Conservation (phyloP, 179 eudicot species). For the Carnegiea gigantea region DNA sequence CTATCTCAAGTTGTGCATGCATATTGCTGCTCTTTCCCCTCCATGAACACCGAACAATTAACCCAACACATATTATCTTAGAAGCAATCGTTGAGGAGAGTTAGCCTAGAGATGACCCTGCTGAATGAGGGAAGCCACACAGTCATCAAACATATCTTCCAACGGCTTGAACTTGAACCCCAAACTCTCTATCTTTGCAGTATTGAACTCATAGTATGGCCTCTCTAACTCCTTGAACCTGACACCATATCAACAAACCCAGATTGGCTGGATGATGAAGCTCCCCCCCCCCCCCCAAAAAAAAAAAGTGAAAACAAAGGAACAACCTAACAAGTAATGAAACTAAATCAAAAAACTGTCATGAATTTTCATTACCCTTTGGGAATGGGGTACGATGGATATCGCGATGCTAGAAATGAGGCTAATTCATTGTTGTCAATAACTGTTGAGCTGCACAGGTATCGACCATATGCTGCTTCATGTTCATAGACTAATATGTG, state of each 20-base stretch:
- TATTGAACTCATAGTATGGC: constrained; percentile 68
- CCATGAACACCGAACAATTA: too few species aligned
- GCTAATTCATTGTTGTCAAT: constrained; percentile 60
- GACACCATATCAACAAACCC: constrained; percentile 18
- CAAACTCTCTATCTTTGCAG: constrained; percentile 60
- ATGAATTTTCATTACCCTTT: constrained; percentile 38
- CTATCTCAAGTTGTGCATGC: too few species aligned
- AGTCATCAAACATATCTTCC: constrained; percentile 91
- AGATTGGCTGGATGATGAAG: background rate
- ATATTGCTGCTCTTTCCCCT: background rate
- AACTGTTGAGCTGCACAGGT: constrained; percentile 77
- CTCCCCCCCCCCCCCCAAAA: too few species aligned
- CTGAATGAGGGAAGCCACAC: constrained; percentile 50
- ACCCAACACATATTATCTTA: too few species aligned
- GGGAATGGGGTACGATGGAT: constrained; percentile 77
- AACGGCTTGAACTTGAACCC: constrained; percentile 82
- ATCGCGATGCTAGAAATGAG: constrained; percentile 54
- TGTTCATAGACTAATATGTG: constrained; percentile 83
- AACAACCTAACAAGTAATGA: background rate
- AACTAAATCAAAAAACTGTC: background rate
- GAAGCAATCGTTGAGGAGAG: background rate
- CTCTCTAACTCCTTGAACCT: constrained; percentile 62
- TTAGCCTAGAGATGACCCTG: constrained; percentile 61
- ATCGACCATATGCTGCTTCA: constrained; percentile 65
- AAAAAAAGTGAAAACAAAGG: background rate